Conservation (phyloP, 495 filamentous ascomycete species). For the Podospora fimiseda region DNA sequence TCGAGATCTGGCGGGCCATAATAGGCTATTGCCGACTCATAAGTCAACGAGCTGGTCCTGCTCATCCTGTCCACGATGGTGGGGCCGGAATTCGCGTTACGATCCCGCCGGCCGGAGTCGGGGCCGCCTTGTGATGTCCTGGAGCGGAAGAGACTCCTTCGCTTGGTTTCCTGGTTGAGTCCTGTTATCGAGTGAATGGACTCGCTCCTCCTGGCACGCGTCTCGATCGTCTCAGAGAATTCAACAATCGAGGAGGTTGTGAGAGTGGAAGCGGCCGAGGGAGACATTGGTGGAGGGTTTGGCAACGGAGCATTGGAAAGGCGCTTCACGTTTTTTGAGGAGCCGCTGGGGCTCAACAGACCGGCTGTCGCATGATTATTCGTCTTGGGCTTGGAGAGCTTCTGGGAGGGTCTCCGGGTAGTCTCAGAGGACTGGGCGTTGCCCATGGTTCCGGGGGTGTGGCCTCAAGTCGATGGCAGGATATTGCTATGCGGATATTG, state of each 20-base stretch:
- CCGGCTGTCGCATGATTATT: constrained; percentile 39
- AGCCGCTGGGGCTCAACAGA: constrained; percentile 34
- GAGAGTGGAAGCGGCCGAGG: constrained; percentile 16
- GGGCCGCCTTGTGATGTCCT: constrained; percentile 21
- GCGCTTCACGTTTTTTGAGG: constrained; percentile 28
- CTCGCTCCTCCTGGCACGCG: constrained; percentile 11
- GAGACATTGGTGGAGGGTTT: constrained; percentile 14
- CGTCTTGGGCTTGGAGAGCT: constrained; percentile 44
- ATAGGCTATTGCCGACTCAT: constrained; percentile 25
- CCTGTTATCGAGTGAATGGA: constrained; percentile 16
- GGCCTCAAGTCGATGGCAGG: constrained; percentile 16
- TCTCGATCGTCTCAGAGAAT: constrained; percentile 1
- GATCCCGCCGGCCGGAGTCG: constrained; percentile 12
- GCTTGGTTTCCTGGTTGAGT: constrained; percentile 15
- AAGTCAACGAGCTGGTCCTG: constrained; percentile 30
- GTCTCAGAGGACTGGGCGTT: constrained; percentile 41
- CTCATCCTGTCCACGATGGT: constrained; percentile 15
- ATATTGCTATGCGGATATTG: constrained; percentile 37
- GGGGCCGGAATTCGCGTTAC: constrained; percentile 13
- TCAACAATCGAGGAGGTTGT: constrained; percentile 13
- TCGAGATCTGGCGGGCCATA: constrained; percentile 22
- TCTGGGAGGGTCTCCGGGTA: constrained; percentile 35
- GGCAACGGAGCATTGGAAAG: constrained; percentile 25
- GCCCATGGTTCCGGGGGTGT: constrained; percentile 34
- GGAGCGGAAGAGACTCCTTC: constrained; percentile 30